Evolutionary conservation across 768 basidiomycete genomes (phyloP).

Genomic region (Mycena rosella): DNA sequence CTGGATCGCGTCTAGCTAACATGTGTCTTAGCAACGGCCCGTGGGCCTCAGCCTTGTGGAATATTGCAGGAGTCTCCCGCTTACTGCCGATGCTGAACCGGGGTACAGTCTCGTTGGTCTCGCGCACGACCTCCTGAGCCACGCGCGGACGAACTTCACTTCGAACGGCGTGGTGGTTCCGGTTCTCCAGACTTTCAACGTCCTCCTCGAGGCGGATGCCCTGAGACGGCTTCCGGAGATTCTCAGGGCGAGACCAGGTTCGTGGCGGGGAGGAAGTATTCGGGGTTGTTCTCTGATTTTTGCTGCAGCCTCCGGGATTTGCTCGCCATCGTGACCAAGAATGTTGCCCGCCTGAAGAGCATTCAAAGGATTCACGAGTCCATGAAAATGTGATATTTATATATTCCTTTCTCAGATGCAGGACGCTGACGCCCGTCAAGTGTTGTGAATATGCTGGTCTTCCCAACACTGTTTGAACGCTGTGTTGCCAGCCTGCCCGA

Average conservation of each 20-base stretch:
- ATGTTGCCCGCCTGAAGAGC: slow-evolving; percentile 80
- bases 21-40: slow-evolving; percentile 70
- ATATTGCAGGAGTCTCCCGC: slow-evolving; percentile 68
- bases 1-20: slow-evolving; percentile 31
- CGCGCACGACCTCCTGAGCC: slow-evolving; percentile 67
- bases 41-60: slow-evolving; percentile 70
- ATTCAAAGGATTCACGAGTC: slow-evolving; percentile 84
- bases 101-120: slow-evolving; percentile 66
- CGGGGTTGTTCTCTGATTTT: neutral
- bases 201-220: slow-evolving; percentile 78
- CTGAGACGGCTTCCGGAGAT: slow-evolving; percentile 63
- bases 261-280: slow-evolving; percentile 35
- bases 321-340: slow-evolving; percentile 68
- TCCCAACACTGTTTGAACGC: slow-evolving; percentile 59
- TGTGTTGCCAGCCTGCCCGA: slow-evolving; percentile 60
- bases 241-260: slow-evolving; percentile 66
- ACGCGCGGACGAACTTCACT: slow-evolving; percentile 64
- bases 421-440: slow-evolving; percentile 54
- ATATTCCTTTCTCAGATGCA: neutral
- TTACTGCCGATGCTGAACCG: slow-evolving; percentile 40
- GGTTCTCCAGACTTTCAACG: slow-evolving; percentile 78
- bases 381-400: slow-evolving; percentile 81
- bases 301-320: slow-evolving; percentile 64
- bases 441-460: slow-evolving; percentile 71
- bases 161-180: slow-evolving; percentile 88